phyloP scores from a whole-genome alignment of 192 early-diverging fungal genomes.

The Dissophora globulifera region DNA sequence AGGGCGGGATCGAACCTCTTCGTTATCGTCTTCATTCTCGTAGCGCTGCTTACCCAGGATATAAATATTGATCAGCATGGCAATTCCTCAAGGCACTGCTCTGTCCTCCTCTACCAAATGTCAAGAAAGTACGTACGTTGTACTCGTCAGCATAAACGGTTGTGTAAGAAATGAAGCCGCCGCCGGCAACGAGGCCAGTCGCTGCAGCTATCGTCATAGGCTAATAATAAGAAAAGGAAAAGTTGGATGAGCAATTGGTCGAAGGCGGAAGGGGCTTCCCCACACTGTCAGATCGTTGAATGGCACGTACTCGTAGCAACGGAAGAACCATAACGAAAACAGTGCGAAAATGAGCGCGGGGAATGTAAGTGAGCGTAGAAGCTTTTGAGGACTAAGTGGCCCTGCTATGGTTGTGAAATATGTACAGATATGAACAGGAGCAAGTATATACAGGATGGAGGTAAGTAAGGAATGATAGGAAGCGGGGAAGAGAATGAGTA shows the following conservation, averaged over 20 bases:
- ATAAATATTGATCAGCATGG: too few species aligned
- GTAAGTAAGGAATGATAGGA: too few species aligned
- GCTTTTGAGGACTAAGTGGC: background rate
- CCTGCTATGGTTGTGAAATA: too few species aligned
- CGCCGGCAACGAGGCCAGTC: slow-evolving; percentile 28
- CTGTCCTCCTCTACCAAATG: too few species aligned
- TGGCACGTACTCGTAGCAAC: slow-evolving; percentile 12
- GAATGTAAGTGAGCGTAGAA: background rate
- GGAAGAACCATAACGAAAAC: slow-evolving; percentile 24
- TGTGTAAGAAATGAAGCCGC: slow-evolving; percentile 29
- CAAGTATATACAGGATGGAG: too few species aligned
- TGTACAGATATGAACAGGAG: too few species aligned
- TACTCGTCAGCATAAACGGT: slow-evolving; percentile 39
- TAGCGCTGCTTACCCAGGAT: background rate
- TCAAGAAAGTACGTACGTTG: too few species aligned
- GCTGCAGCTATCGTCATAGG: slow-evolving; percentile 40
- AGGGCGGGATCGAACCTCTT: background rate
- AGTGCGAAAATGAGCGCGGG: background rate
- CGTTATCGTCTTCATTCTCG: background rate
- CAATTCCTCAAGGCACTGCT: too few species aligned
- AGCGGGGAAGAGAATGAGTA: too few species aligned
- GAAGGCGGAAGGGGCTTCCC: too few species aligned
- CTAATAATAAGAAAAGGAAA: slow-evolving; percentile 2
- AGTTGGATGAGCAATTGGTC: background rate
- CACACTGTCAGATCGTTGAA: too few species aligned